Base-by-base conservation (phyloP, 202 grass and related monocot genomes). In the Zizania palustris region DNA sequence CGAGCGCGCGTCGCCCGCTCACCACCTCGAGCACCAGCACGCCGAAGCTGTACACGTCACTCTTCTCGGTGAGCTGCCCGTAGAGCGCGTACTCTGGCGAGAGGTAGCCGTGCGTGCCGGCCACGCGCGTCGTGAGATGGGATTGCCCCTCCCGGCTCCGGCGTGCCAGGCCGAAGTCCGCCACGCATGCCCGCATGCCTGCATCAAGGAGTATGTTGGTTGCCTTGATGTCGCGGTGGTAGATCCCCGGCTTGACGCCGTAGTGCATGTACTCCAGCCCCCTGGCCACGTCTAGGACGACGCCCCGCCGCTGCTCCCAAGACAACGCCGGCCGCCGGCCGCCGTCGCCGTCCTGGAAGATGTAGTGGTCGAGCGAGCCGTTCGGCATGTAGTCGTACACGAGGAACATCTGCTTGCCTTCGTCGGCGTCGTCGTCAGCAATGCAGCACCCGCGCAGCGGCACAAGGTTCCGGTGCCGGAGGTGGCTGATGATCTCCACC, bases 31-130 rank as follows among this genome's bases (percentile, higher is more conserved):
- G 84, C 77, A 95, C 40, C 28, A 95, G 60, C 54, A 98, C 89
- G 55, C 96, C 96, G 81, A 98, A 98, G 87, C 96, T 90, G 71
- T 98, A 98, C 49, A 98, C 91, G 78, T 98, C 96, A 67, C 91
- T 98, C 87, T 81, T 90, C 67, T 98, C 89, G 0, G 96, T 98
- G 77, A 98, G 87, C 85, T 98, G 96, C n/a, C 95, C 95, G 36
- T 98, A 98, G 6, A 98, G 90, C 19, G 91, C 91, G 57, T 98
- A 98, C 84, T 98, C 95, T n/a, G 91, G 95, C 15, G 95, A 86
- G 12, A 98, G 80, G 83, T 98, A 98, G 3, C 95, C 95, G 70
- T 95, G 95, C 1, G 95, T 98, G 42, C 95, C 91, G 39, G 95
- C 95, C 4, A 98, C 91, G 60, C 95, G 80, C 41, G 95, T 98